Percentiles rank a stretch among this genome's conserved stretches.
Conservation (phyloP, 345 rosid species). For the Mercurialis annua region DNA sequence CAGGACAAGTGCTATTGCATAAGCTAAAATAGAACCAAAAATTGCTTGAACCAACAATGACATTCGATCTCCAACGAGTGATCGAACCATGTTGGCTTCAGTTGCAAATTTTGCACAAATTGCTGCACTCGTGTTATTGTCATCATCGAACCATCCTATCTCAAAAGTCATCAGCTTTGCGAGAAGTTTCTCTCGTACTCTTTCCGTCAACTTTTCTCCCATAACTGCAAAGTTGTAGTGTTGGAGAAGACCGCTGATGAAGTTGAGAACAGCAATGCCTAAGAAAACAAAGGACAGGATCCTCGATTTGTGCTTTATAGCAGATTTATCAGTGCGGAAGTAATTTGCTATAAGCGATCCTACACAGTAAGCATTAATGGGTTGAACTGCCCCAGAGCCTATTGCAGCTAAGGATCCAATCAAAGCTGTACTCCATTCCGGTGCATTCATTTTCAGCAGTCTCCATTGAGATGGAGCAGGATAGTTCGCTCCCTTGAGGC, state of each 20-base stretch:
- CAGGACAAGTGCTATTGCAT: slow-evolving; percentile 42
- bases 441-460: slow-evolving; percentile 54
- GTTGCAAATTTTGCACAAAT: slow-evolving; percentile 59
- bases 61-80: slow-evolving; percentile 61
- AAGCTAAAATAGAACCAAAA: slow-evolving; percentile 54
- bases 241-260: slow-evolving; percentile 47
- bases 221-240: slow-evolving; percentile 59
- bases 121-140: slow-evolving; percentile 64
- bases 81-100: slow-evolving; percentile 54
- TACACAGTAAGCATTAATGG: slow-evolving; percentile 62
- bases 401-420: slow-evolving; percentile 60
- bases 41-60: slow-evolving; percentile 55
- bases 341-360: slow-evolving; percentile 56
- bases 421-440: slow-evolving; percentile 45
- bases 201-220: slow-evolving; percentile 65
- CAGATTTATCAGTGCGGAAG: slow-evolving; percentile 39
- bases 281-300: slow-evolving; percentile 47
- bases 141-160: slow-evolving; percentile 63
- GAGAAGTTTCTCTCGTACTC: slow-evolving; percentile 52
- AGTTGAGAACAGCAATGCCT: slow-evolving; percentile 49
- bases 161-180: slow-evolving; percentile 57
- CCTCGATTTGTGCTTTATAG: slow-evolving; percentile 40
- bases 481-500: slow-evolving; percentile 17
- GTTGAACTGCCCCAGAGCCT: slow-evolving; percentile 61
- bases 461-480: slow-evolving; percentile 60